These are phyloP conservation scores for Onygenales sp. DNA, from an alignment of 2,329 filamentous ascomycete species.

Conservation along the genomic window DNA sequence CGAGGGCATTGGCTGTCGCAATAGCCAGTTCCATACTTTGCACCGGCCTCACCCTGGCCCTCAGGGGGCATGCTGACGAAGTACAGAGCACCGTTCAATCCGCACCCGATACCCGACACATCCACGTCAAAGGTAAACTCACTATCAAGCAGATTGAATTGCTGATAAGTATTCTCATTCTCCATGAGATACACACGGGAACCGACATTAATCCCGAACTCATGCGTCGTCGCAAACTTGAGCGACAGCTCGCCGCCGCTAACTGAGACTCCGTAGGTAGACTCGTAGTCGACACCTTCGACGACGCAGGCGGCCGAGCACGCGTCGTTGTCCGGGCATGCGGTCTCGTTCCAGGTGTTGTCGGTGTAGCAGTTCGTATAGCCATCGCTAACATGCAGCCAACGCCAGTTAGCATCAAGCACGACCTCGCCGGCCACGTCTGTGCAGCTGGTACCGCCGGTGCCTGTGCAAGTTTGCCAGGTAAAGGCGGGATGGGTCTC, in stretches of 20 bases:
- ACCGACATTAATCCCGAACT: conserved; percentile 18
- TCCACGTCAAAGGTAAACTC: conserved; percentile 61
- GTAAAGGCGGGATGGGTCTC: conserved; percentile 42
- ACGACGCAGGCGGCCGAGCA: conserved; percentile 44
- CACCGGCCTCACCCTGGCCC: conserved; percentile 34
- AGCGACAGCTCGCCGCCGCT: conserved; percentile 36
- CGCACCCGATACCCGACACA: conserved; percentile 53
- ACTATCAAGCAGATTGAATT: conserved; percentile 50
- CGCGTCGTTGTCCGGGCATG: conserved; percentile 33
- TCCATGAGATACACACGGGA: conserved; percentile 53
- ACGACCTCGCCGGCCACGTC: conserved; percentile 40
- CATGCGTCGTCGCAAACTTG: conserved; percentile 29
- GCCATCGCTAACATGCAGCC: conserved; percentile 35
- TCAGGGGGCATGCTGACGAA: conserved; percentile 41
- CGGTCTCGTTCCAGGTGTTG: conserved; percentile 34
- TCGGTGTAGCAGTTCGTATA: conserved; percentile 45
- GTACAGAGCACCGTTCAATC: conserved; percentile 58
- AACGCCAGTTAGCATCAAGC: conserved; percentile 45
- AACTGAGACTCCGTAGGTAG: conserved; percentile 39
- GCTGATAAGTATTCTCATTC: conserved; percentile 48
- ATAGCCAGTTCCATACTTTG: conserved; percentile 48
- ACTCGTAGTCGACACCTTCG: conserved; percentile 41
- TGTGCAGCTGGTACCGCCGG: conserved; percentile 25
- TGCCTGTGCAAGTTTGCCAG: conserved; percentile 41
- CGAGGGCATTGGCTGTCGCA: conserved; percentile 45